Conservation (phyloP, 495 filamentous ascomycete genomes). For the Lepidopterella palustris region DNA sequence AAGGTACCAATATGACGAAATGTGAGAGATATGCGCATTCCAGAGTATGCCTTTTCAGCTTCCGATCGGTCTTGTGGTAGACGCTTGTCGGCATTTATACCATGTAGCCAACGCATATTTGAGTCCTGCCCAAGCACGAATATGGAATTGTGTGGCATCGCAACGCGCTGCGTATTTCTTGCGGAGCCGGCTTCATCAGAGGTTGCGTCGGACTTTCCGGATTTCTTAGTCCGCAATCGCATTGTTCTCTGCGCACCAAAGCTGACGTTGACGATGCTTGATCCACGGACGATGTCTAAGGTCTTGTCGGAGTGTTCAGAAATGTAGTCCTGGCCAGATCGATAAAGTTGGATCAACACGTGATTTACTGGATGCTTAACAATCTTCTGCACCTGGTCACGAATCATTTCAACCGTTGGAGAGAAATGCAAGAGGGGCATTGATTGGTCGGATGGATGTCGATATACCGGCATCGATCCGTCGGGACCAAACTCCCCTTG, state of each 20-base stretch:
- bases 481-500: constrained; percentile 67
- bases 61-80: constrained; percentile 53
- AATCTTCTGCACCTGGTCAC: constrained; percentile 55
- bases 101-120: constrained; percentile 84
- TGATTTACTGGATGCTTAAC: constrained; percentile 85
- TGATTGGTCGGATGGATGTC: constrained; percentile 88
- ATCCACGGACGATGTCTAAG: constrained; percentile 75
- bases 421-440: constrained; percentile 73
- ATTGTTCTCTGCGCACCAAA: constrained; percentile 88
- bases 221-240: constrained; percentile 78
- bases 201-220: constrained; percentile 28
- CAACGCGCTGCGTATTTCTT: constrained; percentile 56
- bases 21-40: constrained; percentile 83
- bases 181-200: constrained; percentile 17
- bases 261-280: constrained; percentile 84
- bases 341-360: constrained; percentile 88
- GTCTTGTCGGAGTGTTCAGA: constrained; percentile 98
- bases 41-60: constrained; percentile 63
- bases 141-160: constrained; percentile 82
- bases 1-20: constrained; percentile 89
- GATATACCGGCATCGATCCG: constrained; percentile 82
- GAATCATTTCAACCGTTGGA: constrained; percentile 60
- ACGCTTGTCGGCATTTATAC: constrained; percentile 81
- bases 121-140: constrained; percentile 74
- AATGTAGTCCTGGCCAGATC: constrained; percentile 84